Conservation (phyloP, 768 basidiomycete genomes). For the Hypholoma sublateritium region DNA sequence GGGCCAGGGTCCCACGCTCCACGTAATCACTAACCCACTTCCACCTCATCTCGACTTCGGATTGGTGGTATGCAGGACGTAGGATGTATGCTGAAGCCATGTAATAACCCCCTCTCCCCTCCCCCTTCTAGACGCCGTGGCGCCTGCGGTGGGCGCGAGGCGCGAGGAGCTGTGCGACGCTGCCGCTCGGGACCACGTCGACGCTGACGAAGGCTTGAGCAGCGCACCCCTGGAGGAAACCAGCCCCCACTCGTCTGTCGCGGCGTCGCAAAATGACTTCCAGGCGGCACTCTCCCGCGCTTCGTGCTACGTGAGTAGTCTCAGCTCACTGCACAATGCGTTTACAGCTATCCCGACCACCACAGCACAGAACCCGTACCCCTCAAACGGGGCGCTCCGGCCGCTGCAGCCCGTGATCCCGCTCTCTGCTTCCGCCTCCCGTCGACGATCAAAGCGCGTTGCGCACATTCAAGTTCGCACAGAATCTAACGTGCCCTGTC, state of each 20-base stretch:
- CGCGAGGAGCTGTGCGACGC: too few species aligned
- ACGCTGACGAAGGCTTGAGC: not conserved
- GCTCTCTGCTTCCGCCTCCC: conserved; percentile 87
- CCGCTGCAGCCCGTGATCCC: conserved; percentile 72
- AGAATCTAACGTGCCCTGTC: conserved; percentile 92
- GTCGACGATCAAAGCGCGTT: conserved; percentile 82
- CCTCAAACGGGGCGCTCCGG: conserved; percentile 77
- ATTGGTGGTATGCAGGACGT: too few species aligned
- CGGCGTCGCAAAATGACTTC: conserved; percentile 1
- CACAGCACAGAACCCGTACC: conserved; percentile 81
- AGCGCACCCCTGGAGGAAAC: not conserved
- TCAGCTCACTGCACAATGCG: not conserved
- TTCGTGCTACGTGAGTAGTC: not conserved
- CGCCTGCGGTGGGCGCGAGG: too few species aligned
- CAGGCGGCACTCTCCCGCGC: conserved; percentile 16
- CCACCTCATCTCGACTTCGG: too few species aligned
- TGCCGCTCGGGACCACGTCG: not conserved
- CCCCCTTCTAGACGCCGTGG: too few species aligned
- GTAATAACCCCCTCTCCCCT: too few species aligned
- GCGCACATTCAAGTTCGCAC: conserved; percentile 92
- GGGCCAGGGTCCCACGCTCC: too few species aligned
- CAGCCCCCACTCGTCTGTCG: not conserved
- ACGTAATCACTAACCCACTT: too few species aligned
- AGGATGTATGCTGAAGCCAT: too few species aligned
- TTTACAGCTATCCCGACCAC: conserved; percentile 85